Base-by-base conservation (phyloP, 345 rosid species). In the Rhodamnia argentea region DNA sequence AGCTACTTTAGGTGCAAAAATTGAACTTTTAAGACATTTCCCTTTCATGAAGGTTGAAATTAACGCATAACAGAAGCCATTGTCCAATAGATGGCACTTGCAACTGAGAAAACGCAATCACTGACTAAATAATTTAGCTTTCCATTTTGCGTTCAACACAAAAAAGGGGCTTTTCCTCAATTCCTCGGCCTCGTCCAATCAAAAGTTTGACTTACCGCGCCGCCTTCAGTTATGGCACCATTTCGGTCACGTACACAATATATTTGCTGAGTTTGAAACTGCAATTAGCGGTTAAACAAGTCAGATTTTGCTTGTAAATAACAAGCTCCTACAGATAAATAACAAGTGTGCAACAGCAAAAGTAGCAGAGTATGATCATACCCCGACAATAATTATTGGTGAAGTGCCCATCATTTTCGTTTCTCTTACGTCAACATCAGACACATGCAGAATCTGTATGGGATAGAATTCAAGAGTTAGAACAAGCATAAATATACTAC, bases 201-300 rank as follows among this genome's bases (percentile, higher is more conserved):
- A 56, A 14, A 53, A 76, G 15, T n/a, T 50, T 57, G n/a, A 52
- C 47, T 88, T 92, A 96, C 99, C 96, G 90, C 88, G 86, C 99
- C 93, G 64, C 99, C 99, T 90, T 96, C 99, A 11, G 93, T 95
- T 87, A 98, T 93, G 15, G 90, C 88, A 52, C 99, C 98, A 70
- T 91, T 64, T 87, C 87, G 89, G 90, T 96, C 96, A 0, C 98
- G 95, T n/a, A 96, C 89, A 15, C 99, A 98, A 82, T 93, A 90
- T 53, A 95, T 90, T 91, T 96, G 97, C 88, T 98, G 99, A 5
- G 97, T 94, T 91, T 93, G 95, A 86, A 98, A 98, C 99, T 96
- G 94, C 85, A 78, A 88, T 52, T 20, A 26, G 42, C 50, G 15
- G 82, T 15, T 12, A 18, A 51, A 78, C 50, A 44, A 22, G 44